Conservation (phyloP, 768 basidiomycete species). For the Neoboletus subvelutipes region DNA sequence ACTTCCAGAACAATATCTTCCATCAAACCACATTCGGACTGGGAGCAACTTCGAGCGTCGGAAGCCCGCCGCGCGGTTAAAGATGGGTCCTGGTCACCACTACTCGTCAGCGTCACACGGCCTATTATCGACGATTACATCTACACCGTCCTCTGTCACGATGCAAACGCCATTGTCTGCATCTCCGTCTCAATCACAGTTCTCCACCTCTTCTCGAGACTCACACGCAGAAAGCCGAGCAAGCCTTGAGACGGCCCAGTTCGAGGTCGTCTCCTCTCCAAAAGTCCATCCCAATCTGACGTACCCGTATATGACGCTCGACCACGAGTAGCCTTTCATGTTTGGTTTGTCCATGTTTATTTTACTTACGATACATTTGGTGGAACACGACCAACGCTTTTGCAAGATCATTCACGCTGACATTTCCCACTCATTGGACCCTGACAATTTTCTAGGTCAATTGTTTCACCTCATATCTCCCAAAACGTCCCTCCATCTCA, state of each 20-base stretch:
- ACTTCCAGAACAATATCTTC: constrained; percentile 52
- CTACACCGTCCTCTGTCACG: constrained; percentile 12
- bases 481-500: constrained; percentile 11
- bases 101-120: constrained; percentile 34
- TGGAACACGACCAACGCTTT: constrained; percentile 11
- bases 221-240: constrained; percentile 39
- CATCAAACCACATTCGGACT: constrained; percentile 32
- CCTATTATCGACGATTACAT: constrained; percentile 16
- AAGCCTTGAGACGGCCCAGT: constrained; percentile 64
- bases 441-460: constrained; percentile 4
- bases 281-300: constrained; percentile 43
- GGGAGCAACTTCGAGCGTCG: constrained; percentile 34
- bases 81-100: constrained; percentile 18
- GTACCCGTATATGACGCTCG: constrained; percentile 58
- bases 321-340: constrained; percentile 36
- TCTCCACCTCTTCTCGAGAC: constrained; percentile 24
- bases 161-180: constrained; percentile 21
- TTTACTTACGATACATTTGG: constrained; percentile 15
- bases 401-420: constrained; percentile 15
- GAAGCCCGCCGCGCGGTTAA: constrained; percentile 22
- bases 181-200: constrained; percentile 30
- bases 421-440: constrained; percentile 10
- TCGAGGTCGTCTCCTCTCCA: constrained; percentile 60
- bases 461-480: constrained; percentile 7
- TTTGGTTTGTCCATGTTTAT: constrained; percentile 17